These are phyloP conservation scores for Sanguinoderma infundibulare DNA, from an alignment of 1,284 basidiomycete species.

Conservation along the genomic window DNA sequence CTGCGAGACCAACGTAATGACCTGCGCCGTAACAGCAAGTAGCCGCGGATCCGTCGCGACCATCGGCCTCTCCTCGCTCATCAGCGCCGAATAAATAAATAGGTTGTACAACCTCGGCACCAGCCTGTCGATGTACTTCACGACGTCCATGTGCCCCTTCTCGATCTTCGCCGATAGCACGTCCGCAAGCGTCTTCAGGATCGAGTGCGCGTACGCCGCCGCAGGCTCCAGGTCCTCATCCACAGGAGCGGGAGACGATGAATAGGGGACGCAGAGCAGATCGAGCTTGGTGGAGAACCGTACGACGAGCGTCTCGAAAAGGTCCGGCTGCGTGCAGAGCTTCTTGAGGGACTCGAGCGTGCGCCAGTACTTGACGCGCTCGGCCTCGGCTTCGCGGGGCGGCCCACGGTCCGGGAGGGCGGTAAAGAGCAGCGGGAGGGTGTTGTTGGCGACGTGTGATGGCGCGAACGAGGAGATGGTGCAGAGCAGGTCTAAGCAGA, in stretches of 20 bases:
- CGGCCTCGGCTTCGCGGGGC: conserved; percentile 51
- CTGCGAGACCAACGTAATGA: conserved; percentile 74
- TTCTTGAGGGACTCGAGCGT: conserved; percentile 75
- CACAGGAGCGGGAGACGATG: conserved; percentile 14
- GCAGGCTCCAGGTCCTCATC: conserved; percentile 50
- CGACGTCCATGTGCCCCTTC: conserved; percentile 67
- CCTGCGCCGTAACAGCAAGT: conserved; percentile 63
- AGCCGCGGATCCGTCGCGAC: conserved; percentile 68
- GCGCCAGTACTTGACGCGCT: conserved; percentile 69
- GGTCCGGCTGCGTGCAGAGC: conserved; percentile 75
- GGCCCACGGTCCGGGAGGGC: conserved; percentile 75
- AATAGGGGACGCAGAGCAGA: conserved; percentile 56
- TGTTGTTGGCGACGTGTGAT: conserved; percentile 74
- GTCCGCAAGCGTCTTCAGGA: conserved; percentile 72
- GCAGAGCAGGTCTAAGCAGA: conserved; percentile 71
- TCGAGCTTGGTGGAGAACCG: conserved; percentile 84
- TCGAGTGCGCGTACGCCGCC: conserved; percentile 83
- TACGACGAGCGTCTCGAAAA: conserved; percentile 88
- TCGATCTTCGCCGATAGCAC: conserved; percentile 72
- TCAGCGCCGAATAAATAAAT: conserved; percentile 63
- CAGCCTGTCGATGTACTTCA: conserved; percentile 79
- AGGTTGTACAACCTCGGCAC: conserved; percentile 75
- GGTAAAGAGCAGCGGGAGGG: conserved; percentile 81
- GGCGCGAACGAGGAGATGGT: conserved; percentile 68
- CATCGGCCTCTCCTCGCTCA: conserved; percentile 34